Base-by-base conservation (phyloP, 2,329 filamentous ascomycete genomes). In the Beauveria australis region DNA sequence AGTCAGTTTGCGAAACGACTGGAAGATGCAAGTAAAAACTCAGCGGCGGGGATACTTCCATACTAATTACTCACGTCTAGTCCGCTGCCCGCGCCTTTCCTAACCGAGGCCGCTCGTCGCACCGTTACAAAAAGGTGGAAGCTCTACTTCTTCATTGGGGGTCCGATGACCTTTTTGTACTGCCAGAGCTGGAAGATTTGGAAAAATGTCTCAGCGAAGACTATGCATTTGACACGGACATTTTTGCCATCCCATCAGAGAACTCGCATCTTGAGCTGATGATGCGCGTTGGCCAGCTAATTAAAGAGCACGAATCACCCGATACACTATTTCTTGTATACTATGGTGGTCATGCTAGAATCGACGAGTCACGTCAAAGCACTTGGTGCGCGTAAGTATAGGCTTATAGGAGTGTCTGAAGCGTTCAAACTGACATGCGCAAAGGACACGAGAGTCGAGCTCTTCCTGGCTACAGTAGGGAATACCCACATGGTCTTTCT, bases 211-310 rank as follows among this genome's bases (percentile, higher is more conserved):
- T 85, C 41, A 77, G 76, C 26, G 76, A 81, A 59, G 79, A 83
- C 62, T 85, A 82, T 70, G 76, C 75, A 62, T 85, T 81, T 66
- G 77, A 79, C 61, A 84, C 81, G 14, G 80, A 84, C 59, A 80
- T 79, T 49, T 85, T 83, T 65, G 73, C 80, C 52, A 85, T 85
- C 44, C 82, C 82, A 0, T 81, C 80, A 1, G 79, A 82, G 59
- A 84, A 84, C 66, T 75, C 82, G 10, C 82, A 85, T 63, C 72
- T 84, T 18, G 81, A 84, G 66, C 70, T 84, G 60, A 84, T 83
- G 79, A 73, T 84, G 71, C 78, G 79, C 61, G 74, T 84, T 33
- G 81, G 79, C 4, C 77, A 80, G 63, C 74, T 85, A 68, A 81
- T 85, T 67, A 83, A 84, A 66, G 77, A 81, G 52, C 75, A 82